Evolutionary conservation across 306 rosid genomes (phyloP).

Genomic region (Fragaria vesca): DNA sequence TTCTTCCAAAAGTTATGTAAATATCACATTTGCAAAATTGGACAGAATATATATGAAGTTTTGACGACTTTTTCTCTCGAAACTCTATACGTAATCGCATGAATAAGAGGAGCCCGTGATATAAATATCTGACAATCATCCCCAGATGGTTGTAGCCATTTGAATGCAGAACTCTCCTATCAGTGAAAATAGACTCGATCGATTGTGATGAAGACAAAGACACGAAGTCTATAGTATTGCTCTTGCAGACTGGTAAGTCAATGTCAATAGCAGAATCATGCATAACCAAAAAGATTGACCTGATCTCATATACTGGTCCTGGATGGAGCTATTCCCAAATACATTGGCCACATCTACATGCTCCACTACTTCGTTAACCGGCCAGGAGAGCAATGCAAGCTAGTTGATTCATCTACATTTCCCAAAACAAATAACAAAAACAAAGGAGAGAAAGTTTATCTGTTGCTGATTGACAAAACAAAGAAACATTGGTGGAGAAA

Average conservation of each 20-base stretch:
- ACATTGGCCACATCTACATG: slow-evolving; percentile 1
- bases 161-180: background rate
- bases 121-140: background rate
- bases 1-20: too few species aligned
- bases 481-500: background rate
- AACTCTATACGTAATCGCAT: background rate
- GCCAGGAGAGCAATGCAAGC: background rate
- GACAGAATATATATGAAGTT: background rate
- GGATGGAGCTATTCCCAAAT: background rate
- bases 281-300: background rate
- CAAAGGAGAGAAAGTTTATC: background rate
- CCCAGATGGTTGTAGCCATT: background rate
- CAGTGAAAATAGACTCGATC: background rate
- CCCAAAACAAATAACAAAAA: background rate
- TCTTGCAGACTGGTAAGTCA: slow-evolving; percentile 2
- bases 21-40: background rate
- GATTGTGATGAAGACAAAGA: background rate
- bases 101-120: background rate
- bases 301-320: background rate
- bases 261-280: slow-evolving; percentile 6
- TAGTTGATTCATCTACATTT: background rate
- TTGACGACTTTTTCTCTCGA: too few species aligned
- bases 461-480: background rate
- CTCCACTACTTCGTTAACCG: background rate
- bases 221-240: background rate